Evolutionary conservation across 352 stramenopile genomes (phyloP), one percentile per base, ranked within the genome.

Genomic region (Paralagenidium karlingii): DNA sequence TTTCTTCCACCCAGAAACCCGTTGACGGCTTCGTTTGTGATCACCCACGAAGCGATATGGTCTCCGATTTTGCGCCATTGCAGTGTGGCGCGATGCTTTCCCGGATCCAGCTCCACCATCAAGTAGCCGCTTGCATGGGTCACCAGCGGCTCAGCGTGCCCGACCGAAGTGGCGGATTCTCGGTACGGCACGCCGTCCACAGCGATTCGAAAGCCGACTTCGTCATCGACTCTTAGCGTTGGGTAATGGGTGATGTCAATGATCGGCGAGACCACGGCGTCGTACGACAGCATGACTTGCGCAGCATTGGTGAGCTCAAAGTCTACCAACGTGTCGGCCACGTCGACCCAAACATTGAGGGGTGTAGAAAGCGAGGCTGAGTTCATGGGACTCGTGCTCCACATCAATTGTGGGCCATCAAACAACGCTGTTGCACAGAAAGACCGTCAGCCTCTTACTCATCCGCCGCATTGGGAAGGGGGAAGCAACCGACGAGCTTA

Each of bases 331-430:
- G 75, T 84, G 37, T 85, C 63, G 13, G 70, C 75, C n/a, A 88
- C 75, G 33, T 85, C 70, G 2, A 68, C 85, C 75, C 75, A 88
- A 5, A n/a, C n/a, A n/a, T n/a, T n/a, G n/a, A n/a, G n/a, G n/a
- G n/a, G n/a, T n/a, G n/a, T n/a, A n/a, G n/a, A n/a, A n/a, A n/a
- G n/a, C n/a, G n/a, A n/a, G n/a, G n/a, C n/a, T n/a, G n/a, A n/a
- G n/a, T n/a, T n/a, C n/a, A n/a, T n/a, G n/a, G n/a, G n/a, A n/a
- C n/a, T n/a, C n/a, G n/a, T n/a, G n/a, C n/a, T n/a, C n/a, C n/a
- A n/a, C n/a, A n/a, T n/a, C n/a, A n/a, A n/a, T n/a, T n/a, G n/a
- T n/a, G n/a, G n/a, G n/a, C n/a, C n/a, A n/a, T n/a, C n/a, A n/a
- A n/a, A n/a, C n/a, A n/a, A n/a, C n/a, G n/a, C n/a, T n/a, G n/a